Conservation (phyloP, 345 rosid genomes). For the Atalantia buxifolia region DNA sequence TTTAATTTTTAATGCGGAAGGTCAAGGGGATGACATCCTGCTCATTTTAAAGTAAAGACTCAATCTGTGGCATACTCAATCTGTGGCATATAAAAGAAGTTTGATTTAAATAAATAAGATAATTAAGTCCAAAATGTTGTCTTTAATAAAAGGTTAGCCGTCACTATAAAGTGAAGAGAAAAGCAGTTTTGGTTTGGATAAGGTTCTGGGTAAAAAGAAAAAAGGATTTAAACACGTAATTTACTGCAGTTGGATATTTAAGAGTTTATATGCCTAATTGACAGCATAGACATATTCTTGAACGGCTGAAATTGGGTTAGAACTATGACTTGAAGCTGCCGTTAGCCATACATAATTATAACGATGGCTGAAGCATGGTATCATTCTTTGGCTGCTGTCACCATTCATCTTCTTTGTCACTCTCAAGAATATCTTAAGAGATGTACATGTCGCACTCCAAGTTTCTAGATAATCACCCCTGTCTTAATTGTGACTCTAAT, state of each 20-base stretch:
- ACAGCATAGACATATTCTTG: neutral
- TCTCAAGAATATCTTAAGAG: neutral
- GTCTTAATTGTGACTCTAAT: neutral
- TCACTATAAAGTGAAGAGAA: slow-evolving; percentile 19
- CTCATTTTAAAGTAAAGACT: slow-evolving; percentile 22
- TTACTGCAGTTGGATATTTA: slow-evolving; percentile 2
- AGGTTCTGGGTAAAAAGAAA: slow-evolving; percentile 10
- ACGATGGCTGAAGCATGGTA: neutral
- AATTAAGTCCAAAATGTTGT: slow-evolving; percentile 15
- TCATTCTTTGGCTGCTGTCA: slow-evolving; percentile 1
- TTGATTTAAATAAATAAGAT: slow-evolving; percentile 7
- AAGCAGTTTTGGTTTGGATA: slow-evolving; percentile 24
- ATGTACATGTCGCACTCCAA: neutral
- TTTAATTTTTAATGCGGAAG: slow-evolving; percentile 21
- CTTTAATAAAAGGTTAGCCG: slow-evolving; percentile 23
- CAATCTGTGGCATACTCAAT: slow-evolving; percentile 14
- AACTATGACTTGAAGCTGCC: slow-evolving; percentile 9
- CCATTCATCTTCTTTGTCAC: slow-evolving; percentile 2
- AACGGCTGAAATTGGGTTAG: slow-evolving; percentile 12
- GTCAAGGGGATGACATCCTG: slow-evolving; percentile 23
- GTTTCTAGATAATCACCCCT: neutral
- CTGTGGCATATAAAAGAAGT: slow-evolving; percentile 14
- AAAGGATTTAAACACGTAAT: slow-evolving; percentile 8
- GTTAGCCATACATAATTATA: slow-evolving; percentile 13
- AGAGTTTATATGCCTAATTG: slow-evolving; percentile 4